phyloP scores from a whole-genome alignment of 148 eudicot species.

The Chenopodium formosanum region DNA sequence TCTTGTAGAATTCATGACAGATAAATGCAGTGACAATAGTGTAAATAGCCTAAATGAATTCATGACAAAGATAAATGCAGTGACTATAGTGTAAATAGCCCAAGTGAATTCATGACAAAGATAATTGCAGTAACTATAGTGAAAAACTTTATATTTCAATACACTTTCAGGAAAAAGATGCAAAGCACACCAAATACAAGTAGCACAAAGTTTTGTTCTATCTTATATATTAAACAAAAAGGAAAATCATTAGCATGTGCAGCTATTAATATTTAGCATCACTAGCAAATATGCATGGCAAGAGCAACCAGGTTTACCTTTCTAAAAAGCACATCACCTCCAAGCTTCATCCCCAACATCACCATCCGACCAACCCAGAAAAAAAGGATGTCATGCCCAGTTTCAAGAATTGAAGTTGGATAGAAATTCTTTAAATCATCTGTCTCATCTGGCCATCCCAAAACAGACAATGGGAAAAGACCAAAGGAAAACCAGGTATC shows the following conservation, averaged over 20 bases:
- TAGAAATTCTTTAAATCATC: slow-evolving; percentile 77
- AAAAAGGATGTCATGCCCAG: slow-evolving; percentile 94
- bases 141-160: background rate
- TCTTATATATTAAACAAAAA: background rate
- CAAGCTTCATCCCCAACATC: slow-evolving; percentile 79
- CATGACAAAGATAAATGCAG: no score
- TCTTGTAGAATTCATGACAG: no score
- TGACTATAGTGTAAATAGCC: no score
- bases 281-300: background rate
- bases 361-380: slow-evolving; percentile 99
- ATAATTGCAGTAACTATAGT: no score
- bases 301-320: slow-evolving; percentile 49
- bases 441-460: slow-evolving; percentile 97
- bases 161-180: background rate
- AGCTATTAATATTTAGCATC: background rate
- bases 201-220: background rate
- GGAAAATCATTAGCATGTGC: background rate
- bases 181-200: background rate
- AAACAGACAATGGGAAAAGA: slow-evolving; percentile 81
- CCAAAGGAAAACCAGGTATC: slow-evolving; percentile 99
- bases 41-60: no score
- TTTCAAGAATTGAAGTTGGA: slow-evolving; percentile 92
- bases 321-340: slow-evolving; percentile 81
- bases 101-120: background rate
- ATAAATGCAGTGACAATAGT: no score